phyloP scores from a whole-genome alignment of 495 filamentous ascomycete species.

The Penicillium macrosclerotiorum region DNA sequence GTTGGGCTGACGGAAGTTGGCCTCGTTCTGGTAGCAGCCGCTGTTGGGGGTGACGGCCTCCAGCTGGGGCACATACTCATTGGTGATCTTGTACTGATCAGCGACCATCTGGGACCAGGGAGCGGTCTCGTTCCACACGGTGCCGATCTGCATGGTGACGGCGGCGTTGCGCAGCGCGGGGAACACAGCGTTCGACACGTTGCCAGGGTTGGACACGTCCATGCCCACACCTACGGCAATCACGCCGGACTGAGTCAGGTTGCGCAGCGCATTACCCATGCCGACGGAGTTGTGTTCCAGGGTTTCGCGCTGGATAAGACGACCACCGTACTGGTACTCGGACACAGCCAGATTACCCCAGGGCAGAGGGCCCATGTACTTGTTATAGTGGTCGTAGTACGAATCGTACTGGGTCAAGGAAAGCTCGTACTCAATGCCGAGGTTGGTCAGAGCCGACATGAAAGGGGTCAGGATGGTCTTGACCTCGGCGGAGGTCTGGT shows the following conservation, averaged over 20 bases:
- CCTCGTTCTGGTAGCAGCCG: slow-evolving; percentile 43
- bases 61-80: slow-evolving; percentile 42
- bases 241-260: slow-evolving; percentile 39
- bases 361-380: slow-evolving; percentile 36
- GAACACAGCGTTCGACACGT: slow-evolving; percentile 51
- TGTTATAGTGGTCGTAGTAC: slow-evolving; percentile 51
- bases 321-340: slow-evolving; percentile 54
- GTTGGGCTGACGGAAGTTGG: slow-evolving; percentile 49
- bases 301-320: slow-evolving; percentile 53
- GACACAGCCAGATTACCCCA: slow-evolving; percentile 43
- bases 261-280: slow-evolving; percentile 35
- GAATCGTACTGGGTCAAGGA: slow-evolving; percentile 31
- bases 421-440: slow-evolving; percentile 27
- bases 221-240: slow-evolving; percentile 46
- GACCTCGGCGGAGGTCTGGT: slow-evolving; percentile 28
- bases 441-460: slow-evolving; percentile 21
- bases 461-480: slow-evolving; percentile 32
- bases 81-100: slow-evolving; percentile 39
- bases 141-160: slow-evolving; percentile 43
- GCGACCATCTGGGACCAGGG: slow-evolving; percentile 39
- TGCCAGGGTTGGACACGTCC: slow-evolving; percentile 38
- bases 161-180: slow-evolving; percentile 56
- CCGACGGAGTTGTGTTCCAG: slow-evolving; percentile 45
- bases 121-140: slow-evolving; percentile 44
- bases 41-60: slow-evolving; percentile 39